These are phyloP conservation scores for Fagopyrum homotropicum DNA, from an alignment of 148 eudicot genomes.

Conservation along the genomic window DNA sequence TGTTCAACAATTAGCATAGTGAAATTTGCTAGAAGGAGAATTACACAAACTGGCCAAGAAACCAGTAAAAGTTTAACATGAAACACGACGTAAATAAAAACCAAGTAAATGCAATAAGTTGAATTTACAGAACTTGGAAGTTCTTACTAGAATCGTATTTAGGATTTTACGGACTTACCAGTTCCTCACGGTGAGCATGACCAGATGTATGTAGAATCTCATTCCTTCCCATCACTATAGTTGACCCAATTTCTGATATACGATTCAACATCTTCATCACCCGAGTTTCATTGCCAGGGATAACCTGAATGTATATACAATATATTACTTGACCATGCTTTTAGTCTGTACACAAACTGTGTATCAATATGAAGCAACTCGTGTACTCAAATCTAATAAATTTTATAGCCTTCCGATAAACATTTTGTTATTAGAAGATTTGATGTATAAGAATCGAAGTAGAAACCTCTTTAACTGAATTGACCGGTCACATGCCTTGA, in stretches of 20 bases:
- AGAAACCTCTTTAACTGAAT: not conserved
- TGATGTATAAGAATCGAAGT: not conserved
- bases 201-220: slow-evolving; percentile 94
- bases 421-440: not conserved
- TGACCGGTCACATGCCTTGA: not conserved
- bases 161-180: slow-evolving; percentile 35
- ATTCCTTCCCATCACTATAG: slow-evolving; percentile 80
- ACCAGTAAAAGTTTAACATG: not conserved
- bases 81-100: not conserved
- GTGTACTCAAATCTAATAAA: no score
- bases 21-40: not conserved
- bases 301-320: slow-evolving; percentile 45
- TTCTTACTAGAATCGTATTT: slow-evolving; percentile 3
- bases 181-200: slow-evolving; percentile 81
- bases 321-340: slow-evolving; percentile 1
- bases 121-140: not conserved
- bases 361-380: no score
- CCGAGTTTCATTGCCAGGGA: slow-evolving; percentile 90
- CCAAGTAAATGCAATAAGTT: not conserved
- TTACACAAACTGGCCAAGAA: not conserved
- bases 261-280: slow-evolving; percentile 97
- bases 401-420: not conserved
- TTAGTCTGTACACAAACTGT: not conserved
- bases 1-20: not conserved
- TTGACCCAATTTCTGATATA: slow-evolving; percentile 88